Percentiles rank a stretch among this genome's conserved stretches.
Evolutionary conservation across 345 rosid species (phyloP).

Genomic region (Ceriops zippeliana): DNA sequence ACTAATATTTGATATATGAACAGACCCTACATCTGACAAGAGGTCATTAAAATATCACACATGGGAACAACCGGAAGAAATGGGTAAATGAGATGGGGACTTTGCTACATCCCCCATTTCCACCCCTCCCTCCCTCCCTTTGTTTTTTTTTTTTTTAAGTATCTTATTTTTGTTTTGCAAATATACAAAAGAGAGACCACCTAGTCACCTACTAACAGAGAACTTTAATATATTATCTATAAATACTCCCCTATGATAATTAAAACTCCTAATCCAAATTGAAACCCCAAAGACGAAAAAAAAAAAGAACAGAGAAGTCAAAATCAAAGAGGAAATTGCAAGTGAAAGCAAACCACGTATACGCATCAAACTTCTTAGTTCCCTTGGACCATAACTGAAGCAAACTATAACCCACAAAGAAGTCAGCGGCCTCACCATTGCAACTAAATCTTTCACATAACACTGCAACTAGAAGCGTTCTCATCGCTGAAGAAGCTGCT

Average conservation of each 20-base stretch:
- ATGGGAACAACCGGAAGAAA: background rate
- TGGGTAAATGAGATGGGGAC: slow-evolving; percentile 15
- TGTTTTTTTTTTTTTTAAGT: background rate
- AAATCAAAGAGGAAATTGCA: slow-evolving; percentile 2
- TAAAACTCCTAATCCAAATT: slow-evolving; percentile 33
- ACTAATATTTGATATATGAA: too few relatives aligned
- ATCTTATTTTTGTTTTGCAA: slow-evolving; percentile 31
- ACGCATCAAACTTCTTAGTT: slow-evolving; percentile 32
- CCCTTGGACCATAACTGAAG: slow-evolving; percentile 9
- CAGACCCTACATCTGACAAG: too few relatives aligned
- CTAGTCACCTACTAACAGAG: slow-evolving; percentile 11
- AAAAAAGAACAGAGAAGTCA: background rate
- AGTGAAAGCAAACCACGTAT: slow-evolving; percentile 41
- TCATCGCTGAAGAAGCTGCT: slow-evolving; percentile 76
- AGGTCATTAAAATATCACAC: too few relatives aligned
- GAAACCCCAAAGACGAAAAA: slow-evolving; percentile 21
- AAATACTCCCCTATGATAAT: slow-evolving; percentile 30
- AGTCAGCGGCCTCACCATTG: background rate
- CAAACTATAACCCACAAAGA: slow-evolving; percentile 15
- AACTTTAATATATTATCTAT: slow-evolving; percentile 36
- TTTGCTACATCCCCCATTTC: too few relatives aligned
- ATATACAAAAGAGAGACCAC: slow-evolving; percentile 33
- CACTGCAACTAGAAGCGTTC: slow-evolving; percentile 82
- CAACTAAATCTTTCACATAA: slow-evolving; percentile 55
- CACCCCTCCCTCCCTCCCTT: background rate